A percentile compares a stretch with the other conserved stretches of the same genome.
phyloP scores from a whole-genome alignment of 1,284 basidiomycete genomes.

The Tylopilus microsporus region DNA sequence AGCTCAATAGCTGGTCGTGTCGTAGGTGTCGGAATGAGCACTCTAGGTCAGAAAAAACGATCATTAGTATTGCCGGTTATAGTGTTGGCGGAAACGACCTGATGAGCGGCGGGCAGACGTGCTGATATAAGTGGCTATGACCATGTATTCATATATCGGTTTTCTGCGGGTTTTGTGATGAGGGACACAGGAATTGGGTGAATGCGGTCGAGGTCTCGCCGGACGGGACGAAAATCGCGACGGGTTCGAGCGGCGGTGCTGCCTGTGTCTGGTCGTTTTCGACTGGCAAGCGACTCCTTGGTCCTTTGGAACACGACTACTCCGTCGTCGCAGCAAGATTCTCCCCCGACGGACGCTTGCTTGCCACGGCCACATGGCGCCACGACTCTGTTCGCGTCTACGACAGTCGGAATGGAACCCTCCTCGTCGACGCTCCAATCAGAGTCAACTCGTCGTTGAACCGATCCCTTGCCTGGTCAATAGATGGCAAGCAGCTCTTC shows the following conservation, averaged over 20 bases:
- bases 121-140: too few species aligned
- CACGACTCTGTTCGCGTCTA: background rate
- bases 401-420: background rate
- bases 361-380: slow-evolving; percentile 3
- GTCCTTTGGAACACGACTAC: background rate
- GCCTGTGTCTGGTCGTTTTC: background rate
- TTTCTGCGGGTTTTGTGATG: too few species aligned
- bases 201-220: background rate
- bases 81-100: too few species aligned
- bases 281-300: background rate
- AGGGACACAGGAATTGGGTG: background rate
- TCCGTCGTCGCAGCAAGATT: background rate
- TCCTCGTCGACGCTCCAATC: background rate
- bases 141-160: too few species aligned
- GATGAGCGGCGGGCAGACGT: too few species aligned
- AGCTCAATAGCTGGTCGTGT: too few species aligned
- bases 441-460: background rate
- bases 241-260: too few species aligned
- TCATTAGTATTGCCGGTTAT: too few species aligned
- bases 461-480: background rate
- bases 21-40: too few species aligned
- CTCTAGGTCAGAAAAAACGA: too few species aligned
- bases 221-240: too few species aligned
- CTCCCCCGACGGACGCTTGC: background rate
- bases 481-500: background rate